phyloP scores from a whole-genome alignment of 345 rosid species.

The Moringa oleifera region DNA sequence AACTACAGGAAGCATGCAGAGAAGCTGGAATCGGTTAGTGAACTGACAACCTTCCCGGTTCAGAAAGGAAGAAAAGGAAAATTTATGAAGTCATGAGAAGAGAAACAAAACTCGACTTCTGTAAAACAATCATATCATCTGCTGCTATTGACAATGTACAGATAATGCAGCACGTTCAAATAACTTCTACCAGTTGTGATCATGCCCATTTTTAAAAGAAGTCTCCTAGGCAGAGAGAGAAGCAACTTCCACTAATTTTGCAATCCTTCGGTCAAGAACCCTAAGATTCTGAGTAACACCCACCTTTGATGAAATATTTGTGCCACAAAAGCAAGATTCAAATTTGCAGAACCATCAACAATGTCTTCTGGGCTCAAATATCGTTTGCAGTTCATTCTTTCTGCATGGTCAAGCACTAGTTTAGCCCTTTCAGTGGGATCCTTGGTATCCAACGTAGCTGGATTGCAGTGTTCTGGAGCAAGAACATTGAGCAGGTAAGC shows the following conservation, averaged over 20 bases:
- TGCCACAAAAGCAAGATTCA: slow-evolving; percentile 90
- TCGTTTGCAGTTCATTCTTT: slow-evolving; percentile 76
- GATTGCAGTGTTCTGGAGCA: slow-evolving; percentile 79
- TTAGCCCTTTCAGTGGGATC: slow-evolving; percentile 72
- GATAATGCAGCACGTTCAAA: background rate
- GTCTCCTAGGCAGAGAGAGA: background rate
- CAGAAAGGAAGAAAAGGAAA: background rate
- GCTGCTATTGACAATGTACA: background rate
- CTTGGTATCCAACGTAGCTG: slow-evolving; percentile 62
- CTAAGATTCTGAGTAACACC: slow-evolving; percentile 11
- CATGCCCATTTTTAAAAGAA: no score
- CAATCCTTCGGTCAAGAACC: background rate
- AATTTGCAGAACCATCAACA: slow-evolving; percentile 68
- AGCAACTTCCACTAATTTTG: background rate
- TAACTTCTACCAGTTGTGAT: background rate
- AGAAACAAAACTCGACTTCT: background rate
- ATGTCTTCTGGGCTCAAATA: slow-evolving; percentile 81
- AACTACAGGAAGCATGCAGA: background rate
- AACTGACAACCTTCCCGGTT: no score
- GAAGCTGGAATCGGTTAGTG: no score
- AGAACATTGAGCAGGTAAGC: slow-evolving; percentile 85
- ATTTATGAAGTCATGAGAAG: background rate
- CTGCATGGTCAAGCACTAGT: slow-evolving; percentile 74
- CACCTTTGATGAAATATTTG: slow-evolving; percentile 90
- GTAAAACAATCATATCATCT: background rate